Evolutionary conservation across 805 yeast species (phyloP), one percentile per base, ranked within the genome.

Genomic region (Teunomyces stri): DNA sequence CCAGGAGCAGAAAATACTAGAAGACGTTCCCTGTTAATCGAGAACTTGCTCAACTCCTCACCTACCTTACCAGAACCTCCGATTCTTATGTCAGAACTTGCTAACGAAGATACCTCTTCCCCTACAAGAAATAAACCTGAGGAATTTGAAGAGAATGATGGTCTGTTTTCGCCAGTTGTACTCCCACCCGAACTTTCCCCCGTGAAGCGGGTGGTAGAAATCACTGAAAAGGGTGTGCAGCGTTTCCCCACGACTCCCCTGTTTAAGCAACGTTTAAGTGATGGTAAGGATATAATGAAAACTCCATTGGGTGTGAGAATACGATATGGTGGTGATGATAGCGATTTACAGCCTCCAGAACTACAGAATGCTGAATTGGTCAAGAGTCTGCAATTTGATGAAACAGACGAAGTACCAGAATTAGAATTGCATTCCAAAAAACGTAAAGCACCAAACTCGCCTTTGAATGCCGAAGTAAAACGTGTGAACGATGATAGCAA

Each of bases 1-100:
- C 62, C 63, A 35, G 38, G 49, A 16, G 38, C 49, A 46, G 48
- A 43, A 16, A 55, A 40, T 35, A 41, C 35, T 15, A 53, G 62
- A 31, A 46, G 62, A 35, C 47, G 72, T 41, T 64, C 71, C 29
- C 65, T 74, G 11, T 51, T 67, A 47, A 63, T 71, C 15, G 69
- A 66, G 41, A 62, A 66, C 35, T 57, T 67, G 27, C 57, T 69
- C 45, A 63, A 70, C 47, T 70, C 75, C 2, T 71, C 76, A 7
- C 78, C 78, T 2, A 69, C 75, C 2, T 54, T 71, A 25, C 78
- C 78, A 3, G 72, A 70, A 46, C 73, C 76, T 2, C 78, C 78
- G 5, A 62, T 68, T 12, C 59, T 72, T 9, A 55, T 59, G 43
- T 70, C 75, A 6, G 76, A 70, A 46, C 49, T 68, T 16, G 70